Base-by-base conservation (phyloP, 2,329 filamentous ascomycete genomes). In the Monilinia aucupariae region DNA sequence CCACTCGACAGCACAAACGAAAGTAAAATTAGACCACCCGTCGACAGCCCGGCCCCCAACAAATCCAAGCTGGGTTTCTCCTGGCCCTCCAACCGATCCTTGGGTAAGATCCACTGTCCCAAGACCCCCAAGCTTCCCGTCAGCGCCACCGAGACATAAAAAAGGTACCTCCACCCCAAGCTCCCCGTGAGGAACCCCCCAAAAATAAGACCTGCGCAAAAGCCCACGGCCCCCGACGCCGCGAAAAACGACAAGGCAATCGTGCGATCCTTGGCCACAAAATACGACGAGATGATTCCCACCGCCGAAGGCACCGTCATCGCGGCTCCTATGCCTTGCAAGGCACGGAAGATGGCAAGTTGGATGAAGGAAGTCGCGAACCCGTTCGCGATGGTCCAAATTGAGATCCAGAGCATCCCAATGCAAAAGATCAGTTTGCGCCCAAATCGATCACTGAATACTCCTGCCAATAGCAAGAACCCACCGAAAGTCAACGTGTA, bases 301-400 rank as follows among this genome's bases (percentile, higher is more conserved):
- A 80, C 78, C 0, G 77, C 77, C 0, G 78, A 78, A 1, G 79
- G 78, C 0, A 81, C 73, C 3, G 78, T 79, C 75, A 81, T 75
- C 7, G 79, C 78, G 1, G 78, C 73, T 0, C 78, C 78, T 12
- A 79, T 73, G 1, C 79, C 79, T 52, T 80, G 78, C 0, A 81
- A 70, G 0, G 78, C 79, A n/a, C 79, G 76, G 60, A 78, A 77
- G 4, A 74, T 72, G 2, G 76, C 74, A 0, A 78, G 68, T 55
- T 77, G 76, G 39, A 77, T 75, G 34, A 79, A 80, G 0, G 76
- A 77, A 9, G 73, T 72, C 0, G 77, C 74, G 48, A 80, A 76
- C 13, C 75, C 74, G 52, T 74, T 74, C 7, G 71, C 73, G 27
- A 76, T 48, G 0, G 75, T 76, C 75, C 75, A 76, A 0, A 73